Percentiles rank a stretch among this genome's conserved stretches.
Conservation (phyloP, 257 asterid genomes). For the Ilex asprella region DNA sequence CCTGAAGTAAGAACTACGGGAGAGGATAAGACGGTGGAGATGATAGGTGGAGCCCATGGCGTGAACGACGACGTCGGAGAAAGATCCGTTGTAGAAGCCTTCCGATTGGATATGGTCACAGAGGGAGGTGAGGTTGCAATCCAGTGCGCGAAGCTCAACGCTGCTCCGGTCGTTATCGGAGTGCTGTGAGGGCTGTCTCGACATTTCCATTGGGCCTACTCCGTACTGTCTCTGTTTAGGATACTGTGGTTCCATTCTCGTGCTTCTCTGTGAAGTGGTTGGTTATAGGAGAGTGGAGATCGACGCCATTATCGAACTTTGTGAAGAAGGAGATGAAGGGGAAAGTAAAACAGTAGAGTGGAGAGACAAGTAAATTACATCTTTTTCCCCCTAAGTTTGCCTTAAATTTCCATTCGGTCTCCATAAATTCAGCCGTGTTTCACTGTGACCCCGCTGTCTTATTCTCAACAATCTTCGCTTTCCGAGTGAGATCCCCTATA, state of each 20-base stretch:
- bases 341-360: too few species aligned
- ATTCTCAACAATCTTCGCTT: too few species aligned
- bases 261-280: too few species aligned
- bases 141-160: constrained; percentile 48
- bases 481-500: too few species aligned
- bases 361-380: too few species aligned
- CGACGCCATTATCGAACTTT: too few species aligned
- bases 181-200: constrained; percentile 41
- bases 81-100: constrained; percentile 79
- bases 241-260: constrained; percentile 7
- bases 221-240: constrained; percentile 26
- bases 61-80: constrained; percentile 80
- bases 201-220: constrained; percentile 47
- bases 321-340: too few species aligned
- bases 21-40: constrained; percentile 89
- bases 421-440: too few species aligned
- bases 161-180: constrained; percentile 34
- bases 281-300: too few species aligned
- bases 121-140: constrained; percentile 81
- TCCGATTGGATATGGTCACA: constrained; percentile 88
- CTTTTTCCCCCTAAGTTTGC: too few species aligned
- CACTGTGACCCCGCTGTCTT: too few species aligned
- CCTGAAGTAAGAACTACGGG: constrained; percentile 96
- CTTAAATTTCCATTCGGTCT: too few species aligned
- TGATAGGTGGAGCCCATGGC: constrained; percentile 76